phyloP scores from a whole-genome alignment of 108 stramenopile species.

The Cylindrotheca fusiformis region DNA sequence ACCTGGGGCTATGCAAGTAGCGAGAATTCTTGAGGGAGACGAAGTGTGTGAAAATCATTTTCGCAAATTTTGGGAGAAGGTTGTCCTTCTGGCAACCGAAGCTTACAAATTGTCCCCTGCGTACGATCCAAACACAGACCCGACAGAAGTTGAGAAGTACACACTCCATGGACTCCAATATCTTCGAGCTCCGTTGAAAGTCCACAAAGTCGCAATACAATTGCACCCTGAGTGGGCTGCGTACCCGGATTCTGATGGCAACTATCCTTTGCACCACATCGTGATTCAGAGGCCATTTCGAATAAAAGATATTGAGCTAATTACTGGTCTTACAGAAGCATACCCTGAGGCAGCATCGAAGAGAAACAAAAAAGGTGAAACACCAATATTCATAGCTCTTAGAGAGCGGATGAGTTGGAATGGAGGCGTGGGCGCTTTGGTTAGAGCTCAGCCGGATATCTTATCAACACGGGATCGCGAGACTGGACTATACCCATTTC shows the following conservation, averaged over 20 bases:
- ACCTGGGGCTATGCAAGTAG: conserved; percentile 26
- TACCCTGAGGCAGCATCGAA: conserved; percentile 32
- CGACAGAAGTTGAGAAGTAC: conserved; percentile 3
- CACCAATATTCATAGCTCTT: conserved; percentile 40
- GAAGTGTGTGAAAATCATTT: conserved; percentile 23
- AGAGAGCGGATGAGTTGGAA: conserved; percentile 34
- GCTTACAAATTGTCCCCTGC: conserved; percentile 6
- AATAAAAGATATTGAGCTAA: conserved; percentile 29
- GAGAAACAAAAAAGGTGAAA: conserved; percentile 20
- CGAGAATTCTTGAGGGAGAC: conserved; percentile 25
- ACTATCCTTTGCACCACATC: conserved; percentile 32
- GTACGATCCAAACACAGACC: neutral
- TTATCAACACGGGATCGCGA: conserved; percentile 18
- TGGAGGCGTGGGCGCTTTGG: conserved; percentile 32
- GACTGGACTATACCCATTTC: conserved; percentile 41
- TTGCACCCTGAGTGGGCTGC: conserved; percentile 27
- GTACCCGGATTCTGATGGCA: conserved; percentile 28
- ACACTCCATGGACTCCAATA: conserved; percentile 27
- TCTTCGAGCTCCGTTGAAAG: conserved; percentile 24
- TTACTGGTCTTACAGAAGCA: conserved; percentile 20
- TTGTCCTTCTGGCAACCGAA: conserved; percentile 24
- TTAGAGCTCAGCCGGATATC: conserved; percentile 13
- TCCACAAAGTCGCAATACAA: conserved; percentile 31
- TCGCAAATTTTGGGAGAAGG: conserved; percentile 41
- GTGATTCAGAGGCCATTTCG: conserved; percentile 33